These are phyloP conservation scores for Vaccinium myrtillus DNA, from an alignment of 148 eudicot species.

Conservation along the genomic window DNA sequence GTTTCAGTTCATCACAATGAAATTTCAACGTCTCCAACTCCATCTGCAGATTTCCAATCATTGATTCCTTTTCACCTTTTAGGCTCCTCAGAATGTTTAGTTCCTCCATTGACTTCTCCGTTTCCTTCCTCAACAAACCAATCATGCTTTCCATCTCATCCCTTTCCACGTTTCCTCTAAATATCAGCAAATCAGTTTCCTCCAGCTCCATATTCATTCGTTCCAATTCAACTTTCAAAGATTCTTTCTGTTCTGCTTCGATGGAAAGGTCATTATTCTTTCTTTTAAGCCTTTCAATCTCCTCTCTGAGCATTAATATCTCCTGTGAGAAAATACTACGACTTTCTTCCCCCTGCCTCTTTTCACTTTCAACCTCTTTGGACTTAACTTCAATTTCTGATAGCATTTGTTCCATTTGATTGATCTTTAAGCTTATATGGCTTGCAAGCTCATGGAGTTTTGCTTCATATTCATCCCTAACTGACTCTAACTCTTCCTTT, in stretches of 20 bases:
- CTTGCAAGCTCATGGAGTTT: conserved; percentile 44
- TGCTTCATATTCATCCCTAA: conserved; percentile 51
- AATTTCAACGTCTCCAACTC: conserved; percentile 53
- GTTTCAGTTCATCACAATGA: conserved; percentile 48
- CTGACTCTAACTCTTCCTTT: conserved; percentile 51
- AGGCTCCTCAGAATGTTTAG: conserved; percentile 35
- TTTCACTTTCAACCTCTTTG: conserved; percentile 39
- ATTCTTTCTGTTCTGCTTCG: conserved; percentile 31
- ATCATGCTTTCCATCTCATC: conserved; percentile 32
- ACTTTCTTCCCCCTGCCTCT: conserved; percentile 44
- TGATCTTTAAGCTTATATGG: conserved; percentile 42
- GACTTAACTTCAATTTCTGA: conserved; percentile 45
- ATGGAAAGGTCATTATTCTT: conserved; percentile 43
- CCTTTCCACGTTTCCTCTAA: conserved; percentile 34
- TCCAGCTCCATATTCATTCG: conserved; percentile 33
- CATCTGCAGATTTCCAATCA: conserved; percentile 37
- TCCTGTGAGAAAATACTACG: conserved; percentile 35
- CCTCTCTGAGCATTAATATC: conserved; percentile 37
- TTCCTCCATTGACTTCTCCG: conserved; percentile 44
- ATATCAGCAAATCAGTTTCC: conserved; percentile 43
- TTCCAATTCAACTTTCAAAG: conserved; percentile 42
- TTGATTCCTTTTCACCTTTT: conserved; percentile 48
- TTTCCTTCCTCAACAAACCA: conserved; percentile 37
- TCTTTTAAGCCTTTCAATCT: conserved; percentile 41
- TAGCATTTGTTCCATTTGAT: conserved; percentile 36